Conservation (phyloP, 768 basidiomycete species). For the Naganishia vishniacii region DNA sequence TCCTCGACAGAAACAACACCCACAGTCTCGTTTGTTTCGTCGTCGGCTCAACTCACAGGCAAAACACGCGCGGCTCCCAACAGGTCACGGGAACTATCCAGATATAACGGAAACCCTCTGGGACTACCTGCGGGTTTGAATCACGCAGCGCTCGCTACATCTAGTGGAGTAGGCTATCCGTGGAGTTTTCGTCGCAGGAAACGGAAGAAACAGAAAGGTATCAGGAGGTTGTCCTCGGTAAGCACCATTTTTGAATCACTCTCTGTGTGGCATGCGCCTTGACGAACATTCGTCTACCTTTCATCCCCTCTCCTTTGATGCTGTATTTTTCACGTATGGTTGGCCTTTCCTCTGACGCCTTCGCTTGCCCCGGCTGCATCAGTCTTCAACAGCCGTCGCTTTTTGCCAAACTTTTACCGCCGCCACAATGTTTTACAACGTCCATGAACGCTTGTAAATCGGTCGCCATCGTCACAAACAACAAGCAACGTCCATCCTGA, state of each 20-base stretch:
- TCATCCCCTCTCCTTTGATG: neutral
- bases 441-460: constrained; percentile 21
- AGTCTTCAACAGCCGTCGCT: neutral
- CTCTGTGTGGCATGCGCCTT: too few species aligned
- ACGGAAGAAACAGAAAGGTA: neutral
- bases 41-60: neutral
- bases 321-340: neutral
- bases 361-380: neutral
- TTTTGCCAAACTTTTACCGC: constrained; percentile 6
- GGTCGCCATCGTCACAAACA: neutral
- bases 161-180: constrained; percentile 12
- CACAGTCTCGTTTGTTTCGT: too few species aligned
- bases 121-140: constrained; percentile 17
- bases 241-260: neutral
- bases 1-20: too few species aligned
- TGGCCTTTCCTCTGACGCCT: neutral
- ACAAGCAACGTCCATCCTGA: neutral
- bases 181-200: constrained; percentile 1
- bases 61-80: neutral
- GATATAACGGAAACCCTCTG: constrained; percentile 2
- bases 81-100: neutral
- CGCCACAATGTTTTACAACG: constrained; percentile 14
- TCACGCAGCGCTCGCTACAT: neutral
- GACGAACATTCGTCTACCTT: too few species aligned
- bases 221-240: neutral